Conservation (phyloP, 2,329 filamentous ascomycete genomes). For the Neonectria sp. region DNA sequence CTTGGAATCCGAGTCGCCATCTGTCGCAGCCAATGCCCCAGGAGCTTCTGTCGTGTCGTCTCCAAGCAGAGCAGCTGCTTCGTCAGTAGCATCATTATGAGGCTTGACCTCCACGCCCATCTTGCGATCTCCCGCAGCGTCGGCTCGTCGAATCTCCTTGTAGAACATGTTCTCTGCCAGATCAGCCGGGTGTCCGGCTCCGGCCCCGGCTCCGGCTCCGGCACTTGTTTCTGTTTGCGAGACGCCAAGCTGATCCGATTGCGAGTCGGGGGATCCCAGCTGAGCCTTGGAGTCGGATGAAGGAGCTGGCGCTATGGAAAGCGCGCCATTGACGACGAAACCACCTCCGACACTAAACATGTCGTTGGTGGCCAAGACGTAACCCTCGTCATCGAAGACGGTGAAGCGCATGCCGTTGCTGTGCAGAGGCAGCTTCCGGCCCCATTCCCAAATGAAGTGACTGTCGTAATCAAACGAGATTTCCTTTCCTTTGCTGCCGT, state of each 20-base stretch:
- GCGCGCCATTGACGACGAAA: constrained; percentile 66
- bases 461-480: constrained; percentile 65
- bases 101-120: constrained; percentile 61
- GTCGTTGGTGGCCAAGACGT: constrained; percentile 64
- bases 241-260: background rate
- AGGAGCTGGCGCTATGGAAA: constrained; percentile 58
- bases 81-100: constrained; percentile 43
- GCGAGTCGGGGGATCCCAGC: background rate
- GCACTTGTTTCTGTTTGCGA: constrained; percentile 2
- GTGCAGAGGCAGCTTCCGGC: constrained; percentile 65
- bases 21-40: constrained; percentile 24
- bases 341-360: constrained; percentile 68
- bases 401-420: constrained; percentile 68
- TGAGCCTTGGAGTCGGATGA: constrained; percentile 2
- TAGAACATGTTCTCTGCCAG: constrained; percentile 67
- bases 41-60: constrained; percentile 2
- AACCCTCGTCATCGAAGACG: constrained; percentile 64
- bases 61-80: constrained; percentile 26
- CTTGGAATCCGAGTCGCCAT: constrained; percentile 36
- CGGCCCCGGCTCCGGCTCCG: constrained; percentile 17
- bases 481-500: constrained; percentile 55
- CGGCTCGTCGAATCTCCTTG: constrained; percentile 63
- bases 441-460: constrained; percentile 68
- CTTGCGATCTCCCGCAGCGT: constrained; percentile 62
- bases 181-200: constrained; percentile 60